Evolutionary conservation across 352 stramenopile genomes (phyloP).

Genomic region (Phytopythium montanum): DNA sequence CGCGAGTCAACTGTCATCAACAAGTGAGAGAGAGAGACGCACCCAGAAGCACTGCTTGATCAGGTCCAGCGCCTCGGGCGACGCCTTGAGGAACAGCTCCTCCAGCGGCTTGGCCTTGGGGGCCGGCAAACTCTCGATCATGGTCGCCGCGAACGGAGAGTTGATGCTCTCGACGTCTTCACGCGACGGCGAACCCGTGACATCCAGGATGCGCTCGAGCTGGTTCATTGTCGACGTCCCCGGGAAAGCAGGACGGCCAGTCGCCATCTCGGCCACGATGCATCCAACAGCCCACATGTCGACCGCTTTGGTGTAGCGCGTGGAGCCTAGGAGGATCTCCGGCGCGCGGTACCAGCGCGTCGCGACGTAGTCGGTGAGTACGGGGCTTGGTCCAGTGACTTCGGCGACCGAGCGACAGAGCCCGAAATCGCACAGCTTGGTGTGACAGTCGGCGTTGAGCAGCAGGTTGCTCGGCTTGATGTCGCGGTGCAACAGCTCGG

Average conservation of each 20-base stretch:
- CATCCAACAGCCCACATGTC: constrained; percentile 94
- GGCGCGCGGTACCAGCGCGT: constrained; percentile 96
- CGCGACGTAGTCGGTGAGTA: constrained; percentile 95
- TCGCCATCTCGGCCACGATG: constrained; percentile 94
- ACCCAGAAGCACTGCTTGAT: constrained; percentile 88
- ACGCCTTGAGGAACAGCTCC: constrained; percentile 87
- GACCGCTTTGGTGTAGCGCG: constrained; percentile 90
- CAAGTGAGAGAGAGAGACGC: constrained; percentile 9
- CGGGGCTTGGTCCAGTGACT: constrained; percentile 66
- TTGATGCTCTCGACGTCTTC: constrained; percentile 92
- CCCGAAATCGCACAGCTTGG: constrained; percentile 96
- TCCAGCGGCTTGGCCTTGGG: constrained; percentile 71
- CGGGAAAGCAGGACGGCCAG: constrained; percentile 90
- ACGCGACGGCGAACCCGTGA: constrained; percentile 87
- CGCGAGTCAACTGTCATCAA: not conserved
- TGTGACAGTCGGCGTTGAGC: constrained; percentile 94
- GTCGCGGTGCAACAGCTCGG: constrained; percentile 93
- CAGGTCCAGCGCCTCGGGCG: constrained; percentile 85
- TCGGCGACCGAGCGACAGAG: constrained; percentile 91
- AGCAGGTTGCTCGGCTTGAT: constrained; percentile 97
- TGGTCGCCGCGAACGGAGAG: constrained; percentile 91
- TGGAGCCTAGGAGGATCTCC: constrained; percentile 94
- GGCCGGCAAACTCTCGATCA: constrained; percentile 90
- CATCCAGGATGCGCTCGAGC: constrained; percentile 94
- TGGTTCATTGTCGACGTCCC: constrained; percentile 97